Base-by-base conservation (phyloP, 2,329 filamentous ascomycete genomes). In the Blastomyces parvus region DNA sequence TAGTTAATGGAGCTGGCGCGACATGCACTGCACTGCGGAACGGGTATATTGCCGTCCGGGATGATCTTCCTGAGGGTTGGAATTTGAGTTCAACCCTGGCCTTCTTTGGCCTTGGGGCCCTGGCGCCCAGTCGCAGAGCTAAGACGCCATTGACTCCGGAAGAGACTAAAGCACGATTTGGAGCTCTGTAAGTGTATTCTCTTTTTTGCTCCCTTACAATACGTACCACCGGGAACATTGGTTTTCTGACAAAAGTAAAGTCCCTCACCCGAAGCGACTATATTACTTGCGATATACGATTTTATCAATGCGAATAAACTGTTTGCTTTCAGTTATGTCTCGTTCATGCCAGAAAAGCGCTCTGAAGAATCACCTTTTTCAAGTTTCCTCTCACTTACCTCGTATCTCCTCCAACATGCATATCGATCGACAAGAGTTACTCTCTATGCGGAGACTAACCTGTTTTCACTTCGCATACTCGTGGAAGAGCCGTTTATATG, bases 281-380 rank as follows among this genome's bases (percentile, higher is more conserved):
- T 95, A 2, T 78, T 97, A 3, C 82, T 99, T 42, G 87, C 91
- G 0, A 88, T 90, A 0, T 99, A 97, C 73, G 94, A 97, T 74
- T 97, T 97, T 73, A 86, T 87, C 2, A 89, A 96, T 72, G 89
- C 92, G 42, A 99, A 97, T 79, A 97, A 97, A 76, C 82, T 97
- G 9, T 97, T 99, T 76, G 93, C 90, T 74, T 88, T 90, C 73
- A 92, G 88, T 69, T 78, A 99, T 53, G 85, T 96, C 60, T 87
- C 85, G 2, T 73, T 86, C 30, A 72, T 83, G 6, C 76, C 86
- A 0, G 85, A 86, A 33, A 77, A 76, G 59, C 87, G 87, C 68
- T 84, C 81, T 52, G 81, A 84, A 56, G 87, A 93, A 70, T 83
- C 87, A 0, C 89, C 92, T 0, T 87, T 99, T 66, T 86, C 88